Evolutionary conservation across 2,329 filamentous ascomycete species (phyloP).

Genomic region (Pseudogymnoascus sp.): DNA sequence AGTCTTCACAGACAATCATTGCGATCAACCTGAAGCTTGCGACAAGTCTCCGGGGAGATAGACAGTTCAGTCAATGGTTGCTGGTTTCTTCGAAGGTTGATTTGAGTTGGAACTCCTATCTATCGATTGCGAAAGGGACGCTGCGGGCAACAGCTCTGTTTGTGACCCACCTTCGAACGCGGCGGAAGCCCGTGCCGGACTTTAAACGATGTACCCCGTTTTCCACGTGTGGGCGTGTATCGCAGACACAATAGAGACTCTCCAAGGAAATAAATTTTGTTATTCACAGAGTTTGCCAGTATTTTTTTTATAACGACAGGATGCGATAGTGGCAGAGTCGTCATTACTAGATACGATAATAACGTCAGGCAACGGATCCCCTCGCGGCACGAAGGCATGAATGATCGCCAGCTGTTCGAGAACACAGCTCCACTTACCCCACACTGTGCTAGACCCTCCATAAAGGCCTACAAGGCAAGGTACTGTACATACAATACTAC

Average conservation of each 20-base stretch:
- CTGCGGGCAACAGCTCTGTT: slow-evolving; percentile 1
- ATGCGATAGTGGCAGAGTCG: neutral
- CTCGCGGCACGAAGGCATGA: neutral
- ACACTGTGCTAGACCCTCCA: slow-evolving; percentile 5
- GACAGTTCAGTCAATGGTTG: neutral
- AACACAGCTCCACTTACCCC: slow-evolving; percentile 3
- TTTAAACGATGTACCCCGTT: slow-evolving; percentile 6
- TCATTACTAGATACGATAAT: neutral
- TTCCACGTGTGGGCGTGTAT: slow-evolving; percentile 1
- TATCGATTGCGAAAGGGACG: slow-evolving; percentile 7
- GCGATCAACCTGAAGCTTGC: neutral
- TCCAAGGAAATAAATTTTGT: neutral
- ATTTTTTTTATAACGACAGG: neutral
- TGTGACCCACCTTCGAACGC: slow-evolving; percentile 4
- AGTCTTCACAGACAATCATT: slow-evolving; percentile 7
- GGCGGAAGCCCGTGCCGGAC: neutral
- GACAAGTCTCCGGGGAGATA: neutral
- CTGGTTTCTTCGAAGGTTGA: neutral
- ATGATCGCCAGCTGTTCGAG: slow-evolving; percentile 1
- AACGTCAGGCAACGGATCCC: neutral
- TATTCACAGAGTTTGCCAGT: neutral
- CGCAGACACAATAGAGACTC: neutral
- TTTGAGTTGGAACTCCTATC: slow-evolving; percentile 3
- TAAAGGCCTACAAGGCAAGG: slow-evolving; percentile 2
- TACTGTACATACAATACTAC: neutral